These are phyloP conservation scores for Microdochium trichocladiopsis DNA, from an alignment of 2,329 filamentous ascomycete genomes.

Conservation along the genomic window DNA sequence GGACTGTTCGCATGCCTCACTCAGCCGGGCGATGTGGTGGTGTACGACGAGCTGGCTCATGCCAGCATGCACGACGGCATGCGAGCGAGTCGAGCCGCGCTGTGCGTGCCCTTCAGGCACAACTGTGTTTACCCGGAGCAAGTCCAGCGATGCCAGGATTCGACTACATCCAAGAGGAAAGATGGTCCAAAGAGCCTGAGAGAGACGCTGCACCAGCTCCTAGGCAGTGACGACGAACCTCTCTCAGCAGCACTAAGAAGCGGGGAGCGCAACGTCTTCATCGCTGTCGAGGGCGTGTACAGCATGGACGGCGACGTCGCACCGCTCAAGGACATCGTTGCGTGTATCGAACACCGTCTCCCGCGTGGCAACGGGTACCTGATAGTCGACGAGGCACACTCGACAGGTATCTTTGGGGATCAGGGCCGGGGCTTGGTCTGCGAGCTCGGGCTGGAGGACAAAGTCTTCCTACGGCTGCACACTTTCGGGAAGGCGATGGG, in stretches of 20 bases:
- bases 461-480: constrained; percentile 51
- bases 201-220: neutral
- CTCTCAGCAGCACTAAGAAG: constrained; percentile 18
- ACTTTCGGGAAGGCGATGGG: constrained; percentile 64
- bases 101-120: constrained; percentile 46
- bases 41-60: constrained; percentile 61
- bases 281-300: constrained; percentile 67
- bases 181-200: neutral
- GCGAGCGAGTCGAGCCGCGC: constrained; percentile 50
- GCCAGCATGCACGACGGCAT: constrained; percentile 70
- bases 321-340: constrained; percentile 53
- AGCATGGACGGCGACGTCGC: constrained; percentile 79
- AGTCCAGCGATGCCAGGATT: constrained; percentile 4
- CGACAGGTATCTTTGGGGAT: constrained; percentile 51
- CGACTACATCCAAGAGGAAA: neutral
- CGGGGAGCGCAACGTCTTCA: constrained; percentile 49
- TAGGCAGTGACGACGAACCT: constrained; percentile 16
- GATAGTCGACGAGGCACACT: constrained; percentile 64
- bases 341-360: constrained; percentile 46
- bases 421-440: constrained; percentile 52
- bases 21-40: constrained; percentile 43
- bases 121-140: constrained; percentile 32
- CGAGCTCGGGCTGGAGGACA: constrained; percentile 44
- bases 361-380: constrained; percentile 53
- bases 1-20: constrained; percentile 43